phyloP scores from a whole-genome alignment of 768 basidiomycete genomes.

The Cytidiella melzeri region DNA sequence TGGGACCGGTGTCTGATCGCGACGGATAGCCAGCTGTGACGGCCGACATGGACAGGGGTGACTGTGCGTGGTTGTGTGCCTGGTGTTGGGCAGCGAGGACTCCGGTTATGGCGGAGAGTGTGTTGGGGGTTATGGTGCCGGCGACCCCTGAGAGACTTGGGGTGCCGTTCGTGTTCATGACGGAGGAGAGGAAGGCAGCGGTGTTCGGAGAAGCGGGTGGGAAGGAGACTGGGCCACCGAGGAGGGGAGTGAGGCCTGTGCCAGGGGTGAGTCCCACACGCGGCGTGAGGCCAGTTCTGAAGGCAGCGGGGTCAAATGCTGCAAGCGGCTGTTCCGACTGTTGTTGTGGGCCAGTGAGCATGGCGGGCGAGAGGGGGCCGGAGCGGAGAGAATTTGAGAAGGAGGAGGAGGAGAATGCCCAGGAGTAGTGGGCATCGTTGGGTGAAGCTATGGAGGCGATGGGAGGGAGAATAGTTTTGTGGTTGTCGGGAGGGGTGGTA shows the following conservation, averaged over 20 bases:
- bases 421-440: constrained; percentile 46
- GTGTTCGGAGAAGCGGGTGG: constrained; percentile 85
- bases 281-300: constrained; percentile 85
- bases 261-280: constrained; percentile 79
- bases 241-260: constrained; percentile 72
- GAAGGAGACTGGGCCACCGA: constrained; percentile 59
- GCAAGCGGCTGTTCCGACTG: constrained; percentile 32
- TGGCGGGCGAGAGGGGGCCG: constrained; percentile 92
- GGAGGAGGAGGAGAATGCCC: constrained; percentile 56
- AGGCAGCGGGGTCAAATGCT: constrained; percentile 63
- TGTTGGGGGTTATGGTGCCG: constrained; percentile 56
- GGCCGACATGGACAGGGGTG: constrained; percentile 31
- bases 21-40: constrained; percentile 17
- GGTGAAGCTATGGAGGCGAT: constrained; percentile 74
- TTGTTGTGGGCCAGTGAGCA: constrained; percentile 81
- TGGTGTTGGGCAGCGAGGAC: constrained; percentile 60
- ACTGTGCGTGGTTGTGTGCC: constrained; percentile 51
- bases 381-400: constrained; percentile 78
- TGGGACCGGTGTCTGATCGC: constrained; percentile 10
- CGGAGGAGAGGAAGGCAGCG: constrained; percentile 76
- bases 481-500: constrained; percentile 26
- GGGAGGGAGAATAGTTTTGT: constrained; percentile 78
- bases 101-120: constrained; percentile 73
- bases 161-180: constrained; percentile 54
- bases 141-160: constrained; percentile 23